A percentile compares a stretch with the other conserved stretches of the same genome.
These are phyloP conservation scores for Solanum bulbocastanum DNA, from an alignment of 257 asterid genomes.

Conservation along the genomic window DNA sequence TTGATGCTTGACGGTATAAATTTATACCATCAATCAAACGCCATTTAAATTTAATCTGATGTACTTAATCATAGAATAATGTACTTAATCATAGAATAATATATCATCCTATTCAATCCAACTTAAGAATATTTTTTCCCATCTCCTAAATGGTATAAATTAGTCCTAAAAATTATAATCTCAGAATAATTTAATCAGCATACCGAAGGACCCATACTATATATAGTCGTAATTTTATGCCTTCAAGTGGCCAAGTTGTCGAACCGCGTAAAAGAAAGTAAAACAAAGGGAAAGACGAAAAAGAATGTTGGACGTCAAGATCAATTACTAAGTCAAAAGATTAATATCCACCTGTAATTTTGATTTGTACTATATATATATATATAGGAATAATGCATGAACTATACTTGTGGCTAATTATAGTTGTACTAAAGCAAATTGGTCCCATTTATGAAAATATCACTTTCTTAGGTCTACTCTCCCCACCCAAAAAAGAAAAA, in stretches of 20 bases:
- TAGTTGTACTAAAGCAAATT: background rate
- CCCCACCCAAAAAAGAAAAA: background rate
- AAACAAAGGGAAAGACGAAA: background rate
- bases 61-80: background rate
- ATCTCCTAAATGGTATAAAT: background rate
- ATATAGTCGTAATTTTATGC: background rate
- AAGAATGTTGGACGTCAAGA: background rate
- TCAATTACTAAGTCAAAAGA: background rate
- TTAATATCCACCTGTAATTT: background rate
- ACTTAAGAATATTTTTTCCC: background rate
- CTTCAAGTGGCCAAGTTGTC: background rate
- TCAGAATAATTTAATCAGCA: accelerated
- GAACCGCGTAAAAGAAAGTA: background rate
- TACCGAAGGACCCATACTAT: background rate
- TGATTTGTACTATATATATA: background rate
- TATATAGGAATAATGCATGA: background rate
- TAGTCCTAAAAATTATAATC: background rate
- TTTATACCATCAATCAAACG: background rate
- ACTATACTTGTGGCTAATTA: background rate
- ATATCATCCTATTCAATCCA: accelerated
- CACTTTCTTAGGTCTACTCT: background rate
- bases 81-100: background rate
- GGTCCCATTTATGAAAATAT: background rate
- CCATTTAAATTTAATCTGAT: background rate
- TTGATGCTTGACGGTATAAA: background rate